A percentile compares a stretch with the other conserved stretches of the same genome.
Conservation (phyloP, 1,284 basidiomycete species). For the Ustilago xerochloae region DNA sequence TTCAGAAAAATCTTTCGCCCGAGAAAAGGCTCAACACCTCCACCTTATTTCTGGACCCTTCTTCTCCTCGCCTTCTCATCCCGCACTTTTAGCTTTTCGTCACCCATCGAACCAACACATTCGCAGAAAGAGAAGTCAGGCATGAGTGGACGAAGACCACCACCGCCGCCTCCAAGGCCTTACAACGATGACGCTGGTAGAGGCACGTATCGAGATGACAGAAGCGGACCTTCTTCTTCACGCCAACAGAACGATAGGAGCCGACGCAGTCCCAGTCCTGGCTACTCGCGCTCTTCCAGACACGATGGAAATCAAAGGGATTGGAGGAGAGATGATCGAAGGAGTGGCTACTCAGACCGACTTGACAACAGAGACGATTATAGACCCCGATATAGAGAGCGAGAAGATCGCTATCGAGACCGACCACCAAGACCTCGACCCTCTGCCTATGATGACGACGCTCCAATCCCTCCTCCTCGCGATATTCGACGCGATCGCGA, state of each 20-base stretch:
- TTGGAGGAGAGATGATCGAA: conserved; percentile 12
- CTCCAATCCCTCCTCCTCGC: neutral
- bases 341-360: neutral
- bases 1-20: conserved; percentile 14
- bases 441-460: conserved; percentile 4
- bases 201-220: conserved; percentile 10
- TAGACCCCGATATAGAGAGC: conserved; percentile 10
- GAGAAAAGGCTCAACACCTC: conserved; percentile 8
- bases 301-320: conserved; percentile 6
- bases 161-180: conserved; percentile 25
- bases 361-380: conserved; percentile 11
- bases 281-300: conserved; percentile 1
- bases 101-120: neutral
- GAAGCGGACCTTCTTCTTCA: conserved; percentile 10
- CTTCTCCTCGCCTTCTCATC: neutral
- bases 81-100: too few relatives aligned
- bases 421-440: conserved; percentile 14
- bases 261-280: conserved; percentile 28
- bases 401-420: conserved; percentile 9
- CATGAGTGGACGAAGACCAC: conserved; percentile 32
- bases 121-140: neutral
- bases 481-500: neutral
- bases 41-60: neutral
- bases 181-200: conserved; percentile 18
- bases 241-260: too few relatives aligned